These are phyloP conservation scores for Sphagnum magellanicum DNA, from an alignment of 228 moss, liverwort and hornwort species.

Conservation along the genomic window DNA sequence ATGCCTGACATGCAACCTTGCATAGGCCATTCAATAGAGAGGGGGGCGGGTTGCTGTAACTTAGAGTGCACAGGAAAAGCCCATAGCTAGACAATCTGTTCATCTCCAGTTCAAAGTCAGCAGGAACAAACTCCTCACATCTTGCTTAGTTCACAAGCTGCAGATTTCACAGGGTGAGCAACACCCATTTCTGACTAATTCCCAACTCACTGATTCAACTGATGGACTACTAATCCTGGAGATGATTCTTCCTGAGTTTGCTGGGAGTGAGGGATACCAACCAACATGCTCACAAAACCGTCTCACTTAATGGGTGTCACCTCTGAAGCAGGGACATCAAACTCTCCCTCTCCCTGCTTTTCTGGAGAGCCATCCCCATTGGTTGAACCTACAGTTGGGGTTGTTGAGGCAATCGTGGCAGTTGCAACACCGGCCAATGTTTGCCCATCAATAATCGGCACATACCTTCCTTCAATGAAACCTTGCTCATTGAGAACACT, in stretches of 20 bases:
- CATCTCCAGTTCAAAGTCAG: conserved; percentile 13
- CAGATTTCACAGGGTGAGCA: conserved; percentile 9
- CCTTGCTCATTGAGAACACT: conserved; percentile 99
- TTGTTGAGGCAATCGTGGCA: conserved; percentile 1
- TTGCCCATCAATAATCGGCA: conserved; percentile 69
- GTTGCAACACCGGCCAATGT: conserved; percentile 9
- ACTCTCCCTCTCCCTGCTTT: conserved; percentile 45
- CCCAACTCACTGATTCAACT: conserved; percentile 17
- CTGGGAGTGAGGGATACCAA: conserved; percentile 3
- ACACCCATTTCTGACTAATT: conserved; percentile 5
- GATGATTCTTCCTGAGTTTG: too few species aligned
- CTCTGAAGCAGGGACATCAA: conserved; percentile 57
- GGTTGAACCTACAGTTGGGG: conserved; percentile 16
- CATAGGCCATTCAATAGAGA: too few species aligned
- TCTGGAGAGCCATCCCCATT: conserved; percentile 58
- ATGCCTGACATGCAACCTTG: too few species aligned
- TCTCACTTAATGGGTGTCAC: conserved; percentile 68
- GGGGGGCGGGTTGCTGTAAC: too few species aligned
- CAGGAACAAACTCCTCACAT: conserved; percentile 11
- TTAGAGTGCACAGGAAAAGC: too few species aligned
- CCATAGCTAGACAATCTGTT: conserved; percentile 18
- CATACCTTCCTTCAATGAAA: conserved; percentile 90
- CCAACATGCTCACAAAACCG: conserved; percentile 3
- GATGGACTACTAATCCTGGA: conserved; percentile 7
- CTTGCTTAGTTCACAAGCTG: conserved; percentile 18